phyloP scores from a whole-genome alignment of 148 eudicot genomes.

The Fagopyrum esculentum region DNA sequence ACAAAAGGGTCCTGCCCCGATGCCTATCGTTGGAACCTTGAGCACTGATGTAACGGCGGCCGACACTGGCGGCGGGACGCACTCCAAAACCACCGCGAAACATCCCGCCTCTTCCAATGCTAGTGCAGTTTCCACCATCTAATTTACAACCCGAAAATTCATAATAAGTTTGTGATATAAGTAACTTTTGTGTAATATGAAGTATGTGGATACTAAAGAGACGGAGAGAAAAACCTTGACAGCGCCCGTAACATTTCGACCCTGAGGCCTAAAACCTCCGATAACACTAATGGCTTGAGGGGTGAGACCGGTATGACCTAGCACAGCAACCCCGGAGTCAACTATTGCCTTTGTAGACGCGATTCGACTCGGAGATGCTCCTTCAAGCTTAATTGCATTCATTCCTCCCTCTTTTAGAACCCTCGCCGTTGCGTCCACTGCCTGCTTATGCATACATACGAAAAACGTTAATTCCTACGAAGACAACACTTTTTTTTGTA shows the following conservation, averaged over 20 bases:
- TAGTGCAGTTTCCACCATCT: slow-evolving; percentile 93
- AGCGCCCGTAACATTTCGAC: slow-evolving; percentile 71
- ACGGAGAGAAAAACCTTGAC: slow-evolving; percentile 47
- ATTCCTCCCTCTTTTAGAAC: slow-evolving; percentile 90
- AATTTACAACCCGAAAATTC: not conserved
- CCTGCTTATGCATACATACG: slow-evolving; percentile 47
- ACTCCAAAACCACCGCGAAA: slow-evolving; percentile 86
- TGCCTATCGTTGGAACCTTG: slow-evolving; percentile 86
- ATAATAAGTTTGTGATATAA: too few species aligned
- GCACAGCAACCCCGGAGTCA: slow-evolving; percentile 96
- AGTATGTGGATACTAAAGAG: not conserved
- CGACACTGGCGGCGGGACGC: slow-evolving; percentile 90
- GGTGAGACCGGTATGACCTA: slow-evolving; percentile 92
- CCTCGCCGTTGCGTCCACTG: slow-evolving; percentile 87
- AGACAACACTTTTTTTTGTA: too few species aligned
- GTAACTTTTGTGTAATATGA: too few species aligned
- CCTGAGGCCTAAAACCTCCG: slow-evolving; percentile 97
- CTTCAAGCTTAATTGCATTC: slow-evolving; percentile 96
- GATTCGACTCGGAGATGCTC: slow-evolving; percentile 78
- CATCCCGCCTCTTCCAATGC: slow-evolving; percentile 94
- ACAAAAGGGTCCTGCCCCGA: slow-evolving; percentile 95
- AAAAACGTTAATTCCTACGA: slow-evolving; percentile 8
- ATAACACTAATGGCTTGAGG: slow-evolving; percentile 97
- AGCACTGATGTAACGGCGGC: slow-evolving; percentile 91
- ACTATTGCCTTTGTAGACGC: slow-evolving; percentile 88